Conservation (phyloP, 176 grass and related monocot species). For the Panicum miliaceum region DNA sequence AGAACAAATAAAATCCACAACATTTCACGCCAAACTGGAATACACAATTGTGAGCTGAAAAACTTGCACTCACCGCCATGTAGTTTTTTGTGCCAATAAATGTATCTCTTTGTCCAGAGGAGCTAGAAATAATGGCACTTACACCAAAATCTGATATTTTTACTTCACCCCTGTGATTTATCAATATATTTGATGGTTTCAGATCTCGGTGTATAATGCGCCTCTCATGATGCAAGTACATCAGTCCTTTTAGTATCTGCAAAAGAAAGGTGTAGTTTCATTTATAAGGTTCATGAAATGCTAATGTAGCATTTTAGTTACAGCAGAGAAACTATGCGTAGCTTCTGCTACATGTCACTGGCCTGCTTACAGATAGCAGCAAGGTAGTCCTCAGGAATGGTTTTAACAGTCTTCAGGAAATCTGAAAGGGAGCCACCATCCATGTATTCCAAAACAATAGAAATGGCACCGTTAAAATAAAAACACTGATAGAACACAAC, state of each 20-base stretch:
- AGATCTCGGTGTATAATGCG: conserved; percentile 88
- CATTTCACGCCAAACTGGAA: conserved; percentile 7
- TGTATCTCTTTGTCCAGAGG: conserved; percentile 82
- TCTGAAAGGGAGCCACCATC: conserved; percentile 87
- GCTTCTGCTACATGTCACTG: conserved; percentile 52
- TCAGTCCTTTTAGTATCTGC: conserved; percentile 81
- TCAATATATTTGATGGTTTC: conserved; percentile 97
- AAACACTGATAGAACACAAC: conserved; percentile 88
- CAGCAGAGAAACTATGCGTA: conserved; percentile 16
- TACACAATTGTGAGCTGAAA: not conserved
- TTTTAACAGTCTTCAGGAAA: conserved; percentile 81
- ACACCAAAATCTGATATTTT: conserved; percentile 99
- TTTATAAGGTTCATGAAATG: not conserved
- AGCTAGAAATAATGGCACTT: conserved; percentile 80
- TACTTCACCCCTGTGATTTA: conserved; percentile 92
- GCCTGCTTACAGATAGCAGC: conserved; percentile 98
- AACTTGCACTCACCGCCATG: conserved; percentile 80
- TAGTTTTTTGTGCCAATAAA: conserved; percentile 85
- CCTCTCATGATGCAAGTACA: conserved; percentile 84
- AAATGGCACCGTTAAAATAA: conserved; percentile 87
- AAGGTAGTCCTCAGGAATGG: conserved; percentile 85
- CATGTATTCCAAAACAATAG: conserved; percentile 98
- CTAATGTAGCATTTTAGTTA: conserved; percentile 2
- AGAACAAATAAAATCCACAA: not conserved
- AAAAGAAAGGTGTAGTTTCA: not conserved